Conservation (phyloP, 75 land plant genomes). For the Ceratopteris richardii region DNA sequence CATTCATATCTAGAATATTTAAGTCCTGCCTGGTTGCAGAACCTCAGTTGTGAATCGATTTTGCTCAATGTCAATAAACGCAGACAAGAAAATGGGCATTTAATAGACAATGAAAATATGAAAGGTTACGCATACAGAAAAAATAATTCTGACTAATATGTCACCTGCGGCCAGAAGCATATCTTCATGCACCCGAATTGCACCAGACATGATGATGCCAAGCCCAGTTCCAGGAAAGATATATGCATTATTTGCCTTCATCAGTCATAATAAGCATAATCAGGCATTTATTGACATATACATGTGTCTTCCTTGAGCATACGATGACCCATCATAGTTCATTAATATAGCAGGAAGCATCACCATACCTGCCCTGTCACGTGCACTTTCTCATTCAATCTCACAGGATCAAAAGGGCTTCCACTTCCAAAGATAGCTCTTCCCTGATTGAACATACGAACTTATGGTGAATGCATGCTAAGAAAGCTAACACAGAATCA, state of each 20-base stretch:
- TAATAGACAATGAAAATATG: no score
- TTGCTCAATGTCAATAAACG: no score
- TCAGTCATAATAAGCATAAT: background rate
- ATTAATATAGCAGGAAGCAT: background rate
- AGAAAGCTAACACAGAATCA: no score
- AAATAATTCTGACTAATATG: no score
- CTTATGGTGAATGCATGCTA: no score
- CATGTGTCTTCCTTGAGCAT: background rate
- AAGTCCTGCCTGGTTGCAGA: no score
- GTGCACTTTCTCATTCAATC: conserved; percentile 17
- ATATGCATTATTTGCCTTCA: conserved; percentile 88
- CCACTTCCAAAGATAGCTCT: conserved; percentile 29
- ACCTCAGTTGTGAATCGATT: no score
- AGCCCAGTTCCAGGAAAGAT: conserved; percentile 93
- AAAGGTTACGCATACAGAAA: no score
- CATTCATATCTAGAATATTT: no score
- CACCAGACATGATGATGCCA: conserved; percentile 86
- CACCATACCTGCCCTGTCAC: conserved; percentile 25
- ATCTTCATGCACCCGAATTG: conserved; percentile 86
- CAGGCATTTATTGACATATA: background rate
- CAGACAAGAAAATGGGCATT: no score
- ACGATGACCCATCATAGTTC: background rate
- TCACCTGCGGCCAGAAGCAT: conserved; percentile 89
- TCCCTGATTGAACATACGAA: conserved; percentile 10
- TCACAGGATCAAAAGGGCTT: conserved; percentile 35